A percentile compares a stretch with the other conserved stretches of the same genome.
phyloP scores from a whole-genome alignment of 495 filamentous ascomycete species.

The Collariella sp. region DNA sequence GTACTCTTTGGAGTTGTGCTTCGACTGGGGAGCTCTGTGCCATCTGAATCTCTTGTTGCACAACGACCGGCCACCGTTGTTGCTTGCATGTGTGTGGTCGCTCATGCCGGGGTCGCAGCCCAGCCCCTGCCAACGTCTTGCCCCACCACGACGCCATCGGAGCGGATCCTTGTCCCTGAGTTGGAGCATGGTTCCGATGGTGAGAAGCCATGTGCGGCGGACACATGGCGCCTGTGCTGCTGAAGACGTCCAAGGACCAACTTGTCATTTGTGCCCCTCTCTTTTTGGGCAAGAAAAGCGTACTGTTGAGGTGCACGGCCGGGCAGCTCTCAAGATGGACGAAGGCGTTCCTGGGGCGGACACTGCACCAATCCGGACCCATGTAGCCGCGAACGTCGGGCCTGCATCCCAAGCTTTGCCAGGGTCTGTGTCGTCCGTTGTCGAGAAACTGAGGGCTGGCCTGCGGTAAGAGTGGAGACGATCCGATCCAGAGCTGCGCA shows the following conservation, averaged over 20 bases:
- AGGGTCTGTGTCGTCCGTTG: constrained; percentile 9
- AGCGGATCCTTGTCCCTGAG: neutral
- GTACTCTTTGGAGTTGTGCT: neutral
- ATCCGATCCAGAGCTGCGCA: constrained; percentile 3
- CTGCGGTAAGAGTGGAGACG: constrained; percentile 7
- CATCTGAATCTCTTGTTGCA: neutral
- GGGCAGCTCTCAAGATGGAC: neutral
- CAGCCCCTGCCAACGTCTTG: constrained; percentile 6
- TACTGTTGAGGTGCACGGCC: constrained; percentile 1
- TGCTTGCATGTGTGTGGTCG: neutral
- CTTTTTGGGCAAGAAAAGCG: neutral
- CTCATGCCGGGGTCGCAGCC: constrained; percentile 1
- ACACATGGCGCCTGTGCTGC: constrained; percentile 2
- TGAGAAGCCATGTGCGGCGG: neutral
- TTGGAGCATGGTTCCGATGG: constrained; percentile 12
- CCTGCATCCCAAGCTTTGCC: constrained; percentile 8
- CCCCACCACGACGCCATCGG: constrained; percentile 8
- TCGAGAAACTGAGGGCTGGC: constrained; percentile 10
- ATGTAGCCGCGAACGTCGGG: constrained; percentile 9
- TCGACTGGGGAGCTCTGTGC: constrained; percentile 10
- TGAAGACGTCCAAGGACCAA: neutral
- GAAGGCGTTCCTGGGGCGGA: neutral
- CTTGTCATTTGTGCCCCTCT: neutral
- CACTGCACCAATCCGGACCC: neutral
- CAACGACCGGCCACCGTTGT: neutral